Percentiles rank a stretch among this genome's conserved stretches.
Conservation (phyloP, 1,284 basidiomycete species). For the Pyrrhoderma lamaoense region DNA sequence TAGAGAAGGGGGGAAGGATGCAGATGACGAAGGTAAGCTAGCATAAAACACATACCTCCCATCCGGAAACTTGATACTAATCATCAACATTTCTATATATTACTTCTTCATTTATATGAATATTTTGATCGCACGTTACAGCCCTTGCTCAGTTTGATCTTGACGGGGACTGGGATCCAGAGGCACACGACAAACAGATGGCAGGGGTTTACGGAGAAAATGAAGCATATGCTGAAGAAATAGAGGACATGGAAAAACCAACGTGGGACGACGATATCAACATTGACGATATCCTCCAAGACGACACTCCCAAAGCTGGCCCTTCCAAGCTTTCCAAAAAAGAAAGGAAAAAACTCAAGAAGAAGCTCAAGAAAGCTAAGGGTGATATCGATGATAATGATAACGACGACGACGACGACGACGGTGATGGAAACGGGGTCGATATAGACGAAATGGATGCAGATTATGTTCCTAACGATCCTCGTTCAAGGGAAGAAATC, state of each 20-base stretch:
- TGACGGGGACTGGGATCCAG: slow-evolving; percentile 80
- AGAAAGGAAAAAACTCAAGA: slow-evolving; percentile 41
- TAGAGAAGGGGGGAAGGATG: slow-evolving; percentile 51
- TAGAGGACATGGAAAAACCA: slow-evolving; percentile 64
- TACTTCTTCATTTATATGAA: too few species aligned
- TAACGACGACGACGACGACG: slow-evolving; percentile 18
- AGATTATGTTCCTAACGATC: slow-evolving; percentile 45
- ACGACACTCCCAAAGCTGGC: slow-evolving; percentile 29
- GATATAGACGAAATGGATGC: slow-evolving; percentile 73
- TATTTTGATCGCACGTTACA: slow-evolving; percentile 22
- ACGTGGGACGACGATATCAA: slow-evolving; percentile 87
- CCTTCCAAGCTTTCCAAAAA: slow-evolving; percentile 25
- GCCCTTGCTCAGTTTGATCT: slow-evolving; percentile 61
- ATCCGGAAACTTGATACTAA: not conserved
- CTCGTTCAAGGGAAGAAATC: slow-evolving; percentile 51
- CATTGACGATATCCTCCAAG: slow-evolving; percentile 56
- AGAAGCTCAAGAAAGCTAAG: slow-evolving; percentile 45
- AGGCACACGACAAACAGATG: slow-evolving; percentile 75
- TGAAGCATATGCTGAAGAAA: slow-evolving; percentile 29
- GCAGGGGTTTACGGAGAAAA: slow-evolving; percentile 51
- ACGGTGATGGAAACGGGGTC: slow-evolving; percentile 42
- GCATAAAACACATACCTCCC: slow-evolving; percentile 17
- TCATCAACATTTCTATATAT: not conserved
- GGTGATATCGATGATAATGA: slow-evolving; percentile 18
- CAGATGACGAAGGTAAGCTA: slow-evolving; percentile 42